Percentiles rank a stretch among this genome's conserved stretches.
These are phyloP conservation scores for Ambrosia artemisiifolia DNA, from an alignment of 129 eudicot genomes.

Conservation along the genomic window DNA sequence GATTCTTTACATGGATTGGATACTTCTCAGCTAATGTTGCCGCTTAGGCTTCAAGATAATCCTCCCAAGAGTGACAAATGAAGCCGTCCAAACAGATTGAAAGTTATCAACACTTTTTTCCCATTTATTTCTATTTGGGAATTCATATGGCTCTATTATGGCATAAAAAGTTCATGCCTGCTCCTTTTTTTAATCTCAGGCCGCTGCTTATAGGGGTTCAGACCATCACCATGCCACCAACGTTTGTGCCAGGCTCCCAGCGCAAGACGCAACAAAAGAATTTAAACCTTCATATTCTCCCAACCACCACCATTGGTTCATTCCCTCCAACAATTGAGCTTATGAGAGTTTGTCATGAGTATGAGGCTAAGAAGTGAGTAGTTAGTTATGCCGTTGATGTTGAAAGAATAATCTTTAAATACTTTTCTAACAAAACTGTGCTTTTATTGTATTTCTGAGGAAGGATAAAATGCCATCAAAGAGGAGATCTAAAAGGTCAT, in stretches of 20 bases:
- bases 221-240: slow-evolving; percentile 96
- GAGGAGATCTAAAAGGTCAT: slow-evolving; percentile 88
- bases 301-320: slow-evolving; percentile 97
- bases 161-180: too few relatives aligned
- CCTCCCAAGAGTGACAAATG: too few relatives aligned
- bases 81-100: too few relatives aligned
- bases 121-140: too few relatives aligned
- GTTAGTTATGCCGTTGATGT: neutral
- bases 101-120: too few relatives aligned
- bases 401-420: neutral
- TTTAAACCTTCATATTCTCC: slow-evolving; percentile 93
- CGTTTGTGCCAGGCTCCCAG: slow-evolving; percentile 80
- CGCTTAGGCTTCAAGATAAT: too few relatives aligned
- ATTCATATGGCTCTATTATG: too few relatives aligned
- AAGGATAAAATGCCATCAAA: slow-evolving; percentile 71
- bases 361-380: slow-evolving; percentile 94
- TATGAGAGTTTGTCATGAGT: slow-evolving; percentile 96
- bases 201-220: too few relatives aligned
- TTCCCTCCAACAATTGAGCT: slow-evolving; percentile 95
- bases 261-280: slow-evolving; percentile 71
- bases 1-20: too few relatives aligned
- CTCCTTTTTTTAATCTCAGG: too few relatives aligned
- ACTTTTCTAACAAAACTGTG: neutral
- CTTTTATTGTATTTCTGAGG: slow-evolving; percentile 68
- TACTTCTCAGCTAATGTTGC: too few relatives aligned